phyloP scores from a whole-genome alignment of 2,329 filamentous ascomycete genomes.

The Aspergillus bombycis region DNA sequence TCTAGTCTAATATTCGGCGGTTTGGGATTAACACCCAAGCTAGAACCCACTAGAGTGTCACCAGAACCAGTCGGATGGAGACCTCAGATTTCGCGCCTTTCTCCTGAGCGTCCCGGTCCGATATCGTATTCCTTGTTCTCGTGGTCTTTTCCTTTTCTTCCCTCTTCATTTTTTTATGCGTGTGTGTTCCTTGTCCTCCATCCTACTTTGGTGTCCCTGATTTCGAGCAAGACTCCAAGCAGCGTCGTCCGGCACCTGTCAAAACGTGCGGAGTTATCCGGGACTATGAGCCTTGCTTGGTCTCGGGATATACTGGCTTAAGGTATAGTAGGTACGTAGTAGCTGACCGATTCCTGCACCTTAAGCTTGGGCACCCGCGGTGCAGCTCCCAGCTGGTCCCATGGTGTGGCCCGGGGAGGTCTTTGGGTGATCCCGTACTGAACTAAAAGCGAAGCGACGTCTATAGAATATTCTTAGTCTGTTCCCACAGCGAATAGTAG shows the following conservation, averaged over 20 bases:
- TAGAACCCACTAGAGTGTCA: constrained; percentile 38
- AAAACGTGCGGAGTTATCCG: constrained; percentile 4
- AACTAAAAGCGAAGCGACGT: constrained; percentile 15
- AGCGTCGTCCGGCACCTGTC: constrained; percentile 15
- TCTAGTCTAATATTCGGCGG: constrained; percentile 16
- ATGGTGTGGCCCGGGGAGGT: constrained; percentile 15
- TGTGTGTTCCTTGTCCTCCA: neutral
- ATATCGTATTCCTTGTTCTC: neutral
- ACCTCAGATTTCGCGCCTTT: constrained; percentile 25
- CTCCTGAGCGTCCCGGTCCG: constrained; percentile 5
- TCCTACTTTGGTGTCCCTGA: neutral
- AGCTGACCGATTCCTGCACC: constrained; percentile 4
- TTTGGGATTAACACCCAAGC: constrained; percentile 26
- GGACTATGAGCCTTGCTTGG: constrained; percentile 3
- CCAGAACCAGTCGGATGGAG: constrained; percentile 31
- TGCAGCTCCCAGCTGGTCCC: constrained; percentile 12
- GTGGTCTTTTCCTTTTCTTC: neutral
- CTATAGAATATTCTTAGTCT: constrained; percentile 27
- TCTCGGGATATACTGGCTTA: neutral
- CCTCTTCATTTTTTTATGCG: neutral
- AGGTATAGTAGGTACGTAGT: neutral
- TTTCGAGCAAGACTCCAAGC: neutral
- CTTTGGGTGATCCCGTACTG: constrained; percentile 19
- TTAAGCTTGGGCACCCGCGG: constrained; percentile 6
- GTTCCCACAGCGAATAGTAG: constrained; percentile 15